phyloP scores from a whole-genome alignment of 2,329 filamentous ascomycete species.

The Colletotrichum sansevieriae region DNA sequence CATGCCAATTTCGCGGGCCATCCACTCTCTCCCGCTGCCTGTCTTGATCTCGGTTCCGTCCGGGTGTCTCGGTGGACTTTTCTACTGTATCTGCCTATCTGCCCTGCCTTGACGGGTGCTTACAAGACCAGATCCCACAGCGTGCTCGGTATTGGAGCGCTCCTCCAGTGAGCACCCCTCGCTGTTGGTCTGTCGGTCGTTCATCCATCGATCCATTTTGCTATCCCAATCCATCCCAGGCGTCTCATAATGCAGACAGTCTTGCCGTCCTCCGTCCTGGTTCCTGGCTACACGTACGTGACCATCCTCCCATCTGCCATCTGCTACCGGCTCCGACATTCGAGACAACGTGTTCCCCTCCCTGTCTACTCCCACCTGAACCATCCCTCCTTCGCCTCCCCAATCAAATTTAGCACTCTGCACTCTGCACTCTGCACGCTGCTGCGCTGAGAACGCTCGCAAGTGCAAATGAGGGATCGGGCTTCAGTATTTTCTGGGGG shows the following conservation, averaged over 20 bases:
- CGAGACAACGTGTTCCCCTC: slow-evolving; percentile 40
- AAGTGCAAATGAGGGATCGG: slow-evolving; percentile 1
- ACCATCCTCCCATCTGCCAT: slow-evolving; percentile 36
- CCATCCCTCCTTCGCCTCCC: slow-evolving; percentile 40
- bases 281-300: slow-evolving; percentile 34
- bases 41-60: slow-evolving; percentile 15
- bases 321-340: slow-evolving; percentile 39
- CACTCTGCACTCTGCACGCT: slow-evolving; percentile 6
- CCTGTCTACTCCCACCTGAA: slow-evolving; percentile 40
- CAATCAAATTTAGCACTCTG: slow-evolving; percentile 38
- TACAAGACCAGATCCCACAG: background rate
- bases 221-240: slow-evolving; percentile 6
- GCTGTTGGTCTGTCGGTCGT: slow-evolving; percentile 25
- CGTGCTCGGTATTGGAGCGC: background rate
- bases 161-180: slow-evolving; percentile 1
- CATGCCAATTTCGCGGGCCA: slow-evolving; percentile 22
- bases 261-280: slow-evolving; percentile 33
- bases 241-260: slow-evolving; percentile 10
- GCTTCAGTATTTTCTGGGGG: background rate
- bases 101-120: background rate
- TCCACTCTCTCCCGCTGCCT: slow-evolving; percentile 25
- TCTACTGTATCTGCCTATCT: slow-evolving; percentile 1
- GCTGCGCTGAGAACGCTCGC: background rate
- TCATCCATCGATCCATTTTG: slow-evolving; percentile 16
- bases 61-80: too few relatives aligned